These are phyloP conservation scores for Heritiera fomes DNA, from an alignment of 345 rosid genomes.

Conservation along the genomic window DNA sequence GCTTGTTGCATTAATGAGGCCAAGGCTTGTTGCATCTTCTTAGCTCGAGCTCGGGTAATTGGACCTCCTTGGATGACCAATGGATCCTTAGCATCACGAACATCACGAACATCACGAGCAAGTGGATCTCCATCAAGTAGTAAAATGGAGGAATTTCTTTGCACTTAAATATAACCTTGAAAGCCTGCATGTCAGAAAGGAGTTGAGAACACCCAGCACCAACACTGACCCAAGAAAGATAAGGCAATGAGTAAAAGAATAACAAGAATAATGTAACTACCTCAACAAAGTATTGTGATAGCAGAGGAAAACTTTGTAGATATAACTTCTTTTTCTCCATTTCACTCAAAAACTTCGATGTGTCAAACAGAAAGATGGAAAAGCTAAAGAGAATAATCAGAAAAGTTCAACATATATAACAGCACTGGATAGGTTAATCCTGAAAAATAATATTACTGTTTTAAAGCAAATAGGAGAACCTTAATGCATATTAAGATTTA, in stretches of 20 bases:
- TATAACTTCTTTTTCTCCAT: not conserved
- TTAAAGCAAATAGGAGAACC: not conserved
- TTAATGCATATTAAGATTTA: not conserved
- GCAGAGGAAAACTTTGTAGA: not conserved
- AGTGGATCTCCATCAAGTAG: too few species aligned
- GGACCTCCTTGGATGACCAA: too few species aligned
- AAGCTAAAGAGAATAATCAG: not conserved
- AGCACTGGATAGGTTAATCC: not conserved
- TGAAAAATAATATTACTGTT: not conserved
- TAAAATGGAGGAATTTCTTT: constrained; percentile 13
- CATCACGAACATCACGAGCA: too few species aligned
- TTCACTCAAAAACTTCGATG: constrained; percentile 1
- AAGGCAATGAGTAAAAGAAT: constrained; percentile 12
- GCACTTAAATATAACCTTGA: constrained; percentile 57
- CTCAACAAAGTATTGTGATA: not conserved
- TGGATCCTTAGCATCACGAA: too few species aligned
- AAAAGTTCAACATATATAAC: not conserved
- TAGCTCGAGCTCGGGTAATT: too few species aligned
- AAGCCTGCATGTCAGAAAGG: constrained; percentile 99
- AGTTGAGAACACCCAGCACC: constrained; percentile 99
- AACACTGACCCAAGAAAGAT: constrained; percentile 57
- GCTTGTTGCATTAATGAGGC: too few species aligned
- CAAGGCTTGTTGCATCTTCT: too few species aligned
- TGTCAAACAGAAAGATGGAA: not conserved
- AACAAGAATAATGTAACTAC: not conserved